These are phyloP conservation scores for Sporothrix luriei DNA, from an alignment of 2,329 filamentous ascomycete genomes.

Conservation along the genomic window DNA sequence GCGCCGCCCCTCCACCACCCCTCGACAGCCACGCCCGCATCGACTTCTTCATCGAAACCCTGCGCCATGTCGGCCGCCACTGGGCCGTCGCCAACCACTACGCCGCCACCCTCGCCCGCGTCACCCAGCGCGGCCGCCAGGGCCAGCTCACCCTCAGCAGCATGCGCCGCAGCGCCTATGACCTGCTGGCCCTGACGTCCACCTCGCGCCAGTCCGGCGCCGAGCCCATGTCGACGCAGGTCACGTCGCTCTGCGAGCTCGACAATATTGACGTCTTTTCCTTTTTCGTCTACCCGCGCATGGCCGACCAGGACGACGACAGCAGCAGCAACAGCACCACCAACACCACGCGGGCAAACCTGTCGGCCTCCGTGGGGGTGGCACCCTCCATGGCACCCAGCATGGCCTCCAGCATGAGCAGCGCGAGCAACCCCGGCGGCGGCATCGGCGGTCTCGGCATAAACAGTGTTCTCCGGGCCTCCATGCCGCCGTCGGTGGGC, in stretches of 20 bases:
- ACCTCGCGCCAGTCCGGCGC: constrained; percentile 66
- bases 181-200: constrained; percentile 85
- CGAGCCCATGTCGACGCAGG: constrained; percentile 63
- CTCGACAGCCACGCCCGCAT: constrained; percentile 69
- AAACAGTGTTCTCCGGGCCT: not conserved
- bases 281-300: constrained; percentile 84
- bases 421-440: not conserved
- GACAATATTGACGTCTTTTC: constrained; percentile 92
- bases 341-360: too few relatives aligned
- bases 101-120: constrained; percentile 73
- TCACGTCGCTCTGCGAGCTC: constrained; percentile 76
- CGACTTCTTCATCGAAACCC: constrained; percentile 76
- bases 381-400: not conserved
- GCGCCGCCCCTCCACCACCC: constrained; percentile 36
- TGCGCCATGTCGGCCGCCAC: constrained; percentile 76
- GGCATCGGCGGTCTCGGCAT: not conserved
- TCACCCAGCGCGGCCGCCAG: constrained; percentile 81
- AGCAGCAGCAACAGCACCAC: not conserved
- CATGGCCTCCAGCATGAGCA: not conserved
- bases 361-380: not conserved
- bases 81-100: constrained; percentile 88
- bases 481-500: constrained; percentile 20
- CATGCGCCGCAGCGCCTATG: constrained; percentile 83
- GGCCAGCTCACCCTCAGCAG: constrained; percentile 83
- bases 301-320: constrained; percentile 1